Conservation (phyloP, 768 basidiomycete species). For the Mycena venus region DNA sequence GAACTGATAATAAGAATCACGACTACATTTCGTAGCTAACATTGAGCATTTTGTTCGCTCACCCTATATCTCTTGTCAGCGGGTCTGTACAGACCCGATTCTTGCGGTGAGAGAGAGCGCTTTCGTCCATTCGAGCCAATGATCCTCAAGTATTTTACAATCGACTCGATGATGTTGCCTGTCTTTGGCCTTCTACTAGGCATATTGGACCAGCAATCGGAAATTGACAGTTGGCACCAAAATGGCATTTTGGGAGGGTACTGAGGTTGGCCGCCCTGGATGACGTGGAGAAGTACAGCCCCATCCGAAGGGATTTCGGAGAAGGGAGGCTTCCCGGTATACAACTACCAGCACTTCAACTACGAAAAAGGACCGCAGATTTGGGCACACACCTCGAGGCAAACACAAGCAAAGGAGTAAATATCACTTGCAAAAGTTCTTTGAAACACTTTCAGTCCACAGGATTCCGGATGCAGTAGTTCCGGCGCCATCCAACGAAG, state of each 20-base stretch:
- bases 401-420: slow-evolving; percentile 32
- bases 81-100: no score
- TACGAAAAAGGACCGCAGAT: neutral
- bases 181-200: neutral
- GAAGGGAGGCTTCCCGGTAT: slow-evolving; percentile 18
- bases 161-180: neutral
- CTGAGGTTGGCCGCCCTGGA: neutral
- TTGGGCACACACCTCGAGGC: slow-evolving; percentile 30
- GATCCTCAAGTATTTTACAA: no score
- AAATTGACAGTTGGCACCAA: neutral
- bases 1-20: no score
- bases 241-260: neutral
- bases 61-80: no score
- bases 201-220: neutral
- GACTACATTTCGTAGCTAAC: no score
- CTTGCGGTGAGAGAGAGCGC: no score
- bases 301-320: neutral
- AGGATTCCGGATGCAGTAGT: slow-evolving; percentile 24
- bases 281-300: neutral
- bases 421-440: slow-evolving; percentile 25
- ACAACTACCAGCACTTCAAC: neutral
- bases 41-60: no score
- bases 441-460: slow-evolving; percentile 8
- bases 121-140: no score
- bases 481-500: slow-evolving; percentile 32